Percentiles rank a stretch among this genome's conserved stretches.
These are phyloP conservation scores for Backusella australiensis DNA, from an alignment of 192 early-diverging fungal species.

Conservation along the genomic window DNA sequence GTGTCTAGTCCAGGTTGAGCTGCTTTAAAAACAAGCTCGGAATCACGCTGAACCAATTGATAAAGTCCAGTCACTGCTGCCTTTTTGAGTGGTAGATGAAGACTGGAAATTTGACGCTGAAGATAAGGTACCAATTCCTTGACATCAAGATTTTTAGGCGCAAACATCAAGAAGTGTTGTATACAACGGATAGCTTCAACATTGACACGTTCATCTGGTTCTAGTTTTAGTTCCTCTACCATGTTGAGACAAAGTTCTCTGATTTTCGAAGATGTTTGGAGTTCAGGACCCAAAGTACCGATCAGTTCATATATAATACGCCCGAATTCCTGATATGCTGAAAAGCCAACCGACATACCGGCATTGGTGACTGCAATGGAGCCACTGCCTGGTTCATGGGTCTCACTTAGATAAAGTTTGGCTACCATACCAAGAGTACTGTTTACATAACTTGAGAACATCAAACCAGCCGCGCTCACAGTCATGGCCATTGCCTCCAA, in stretches of 20 bases:
- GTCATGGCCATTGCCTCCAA: slow-evolving; percentile 80
- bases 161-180: slow-evolving; percentile 89
- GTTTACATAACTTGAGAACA: slow-evolving; percentile 89
- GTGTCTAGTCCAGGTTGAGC: slow-evolving; percentile 67
- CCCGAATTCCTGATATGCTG: slow-evolving; percentile 73
- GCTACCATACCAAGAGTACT: slow-evolving; percentile 83
- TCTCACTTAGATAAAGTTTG: slow-evolving; percentile 87
- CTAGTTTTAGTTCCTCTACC: slow-evolving; percentile 76
- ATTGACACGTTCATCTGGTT: slow-evolving; percentile 71
- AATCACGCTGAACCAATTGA: slow-evolving; percentile 78
- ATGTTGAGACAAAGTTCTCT: slow-evolving; percentile 80
- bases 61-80: slow-evolving; percentile 83
- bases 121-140: slow-evolving; percentile 69
- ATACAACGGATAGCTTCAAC: slow-evolving; percentile 84
- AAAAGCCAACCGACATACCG: slow-evolving; percentile 56
- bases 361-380: slow-evolving; percentile 61
- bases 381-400: slow-evolving; percentile 73
- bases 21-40: slow-evolving; percentile 64
- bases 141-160: slow-evolving; percentile 71
- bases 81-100: slow-evolving; percentile 62
- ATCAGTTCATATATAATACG: slow-evolving; percentile 87
- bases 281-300: slow-evolving; percentile 89
- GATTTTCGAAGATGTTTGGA: slow-evolving; percentile 67
- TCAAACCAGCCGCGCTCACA: slow-evolving; percentile 83
- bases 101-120: slow-evolving; percentile 64